These are phyloP conservation scores for Rhynchosporium secalis DNA, from an alignment of 2,329 filamentous ascomycete genomes.

Conservation along the genomic window DNA sequence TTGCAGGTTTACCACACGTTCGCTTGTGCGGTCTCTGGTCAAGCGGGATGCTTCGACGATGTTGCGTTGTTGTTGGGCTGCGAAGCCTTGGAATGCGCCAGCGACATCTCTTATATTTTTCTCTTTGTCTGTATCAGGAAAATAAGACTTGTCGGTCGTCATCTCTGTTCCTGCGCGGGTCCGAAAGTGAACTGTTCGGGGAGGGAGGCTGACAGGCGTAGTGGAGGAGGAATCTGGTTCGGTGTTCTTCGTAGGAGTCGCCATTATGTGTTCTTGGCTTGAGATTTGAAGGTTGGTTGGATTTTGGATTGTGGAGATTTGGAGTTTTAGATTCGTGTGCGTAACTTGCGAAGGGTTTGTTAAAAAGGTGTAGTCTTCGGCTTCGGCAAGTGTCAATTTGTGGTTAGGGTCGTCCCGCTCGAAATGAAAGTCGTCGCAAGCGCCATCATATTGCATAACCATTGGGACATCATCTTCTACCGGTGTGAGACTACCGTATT, in stretches of 20 bases:
- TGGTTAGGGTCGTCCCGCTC: not conserved
- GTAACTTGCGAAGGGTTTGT: not conserved
- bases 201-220: not conserved
- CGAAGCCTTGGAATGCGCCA: constrained; percentile 64
- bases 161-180: not conserved
- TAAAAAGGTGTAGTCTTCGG: not conserved
- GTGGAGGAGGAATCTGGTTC: not conserved
- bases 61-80: constrained; percentile 54
- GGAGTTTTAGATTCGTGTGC: not conserved
- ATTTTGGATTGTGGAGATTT: not conserved
- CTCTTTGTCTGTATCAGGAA: not conserved
- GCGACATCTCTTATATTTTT: constrained; percentile 55
- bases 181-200: constrained; percentile 3
- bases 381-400: not conserved
- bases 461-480: not conserved
- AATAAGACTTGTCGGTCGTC: no score
- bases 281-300: not conserved
- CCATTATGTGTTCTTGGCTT: not conserved
- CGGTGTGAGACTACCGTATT: constrained; percentile 4
- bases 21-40: constrained; percentile 59
- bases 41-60: constrained; percentile 57
- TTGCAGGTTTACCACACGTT: constrained; percentile 59
- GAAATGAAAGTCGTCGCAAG: constrained; percentile 1
- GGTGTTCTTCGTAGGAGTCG: not conserved
- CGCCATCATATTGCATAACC: constrained; percentile 1